A percentile compares a stretch with the other conserved stretches of the same genome.
Evolutionary conservation across 1,284 basidiomycete species (phyloP).

Genomic region (Kalmanozyma brasiliensis): DNA sequence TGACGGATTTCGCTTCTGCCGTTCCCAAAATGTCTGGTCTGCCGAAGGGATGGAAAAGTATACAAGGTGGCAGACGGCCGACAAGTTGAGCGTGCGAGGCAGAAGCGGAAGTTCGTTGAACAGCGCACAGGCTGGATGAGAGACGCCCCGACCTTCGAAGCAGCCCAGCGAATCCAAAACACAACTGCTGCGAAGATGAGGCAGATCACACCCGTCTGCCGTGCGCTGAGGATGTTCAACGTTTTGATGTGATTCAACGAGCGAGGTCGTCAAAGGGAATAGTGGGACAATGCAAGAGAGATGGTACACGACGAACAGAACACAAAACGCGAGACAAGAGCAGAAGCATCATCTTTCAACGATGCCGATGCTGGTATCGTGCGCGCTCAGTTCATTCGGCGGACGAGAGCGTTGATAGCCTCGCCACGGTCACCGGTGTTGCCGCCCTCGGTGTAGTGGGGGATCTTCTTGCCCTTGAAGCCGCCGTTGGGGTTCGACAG

Average conservation of each 20-base stretch:
- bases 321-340: conserved; percentile 11
- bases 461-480: conserved; percentile 97
- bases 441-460: conserved; percentile 74
- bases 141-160: not conserved
- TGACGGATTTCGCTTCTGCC: conserved; percentile 4
- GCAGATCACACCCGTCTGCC: not conserved
- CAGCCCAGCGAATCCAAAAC: conserved; percentile 39
- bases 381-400: conserved; percentile 77
- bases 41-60: conserved; percentile 8
- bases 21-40: conserved; percentile 1
- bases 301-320: conserved; percentile 23
- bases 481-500: conserved; percentile 98
- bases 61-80: conserved; percentile 9
- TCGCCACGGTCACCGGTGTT: conserved; percentile 91
- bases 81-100: not conserved
- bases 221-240: conserved; percentile 19
- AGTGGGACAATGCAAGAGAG: conserved; percentile 34
- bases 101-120: conserved; percentile 3
- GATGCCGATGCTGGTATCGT: not conserved
- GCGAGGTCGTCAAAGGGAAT: conserved; percentile 15
- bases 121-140: not conserved
- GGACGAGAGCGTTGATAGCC: conserved; percentile 96
- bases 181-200: conserved; percentile 7
- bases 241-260: conserved; percentile 8
- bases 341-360: not conserved